Evolutionary conservation across 2,329 filamentous ascomycete species (phyloP), one percentile per base, ranked within the genome.

Genomic region (Allantophomopsis lycopodina): DNA sequence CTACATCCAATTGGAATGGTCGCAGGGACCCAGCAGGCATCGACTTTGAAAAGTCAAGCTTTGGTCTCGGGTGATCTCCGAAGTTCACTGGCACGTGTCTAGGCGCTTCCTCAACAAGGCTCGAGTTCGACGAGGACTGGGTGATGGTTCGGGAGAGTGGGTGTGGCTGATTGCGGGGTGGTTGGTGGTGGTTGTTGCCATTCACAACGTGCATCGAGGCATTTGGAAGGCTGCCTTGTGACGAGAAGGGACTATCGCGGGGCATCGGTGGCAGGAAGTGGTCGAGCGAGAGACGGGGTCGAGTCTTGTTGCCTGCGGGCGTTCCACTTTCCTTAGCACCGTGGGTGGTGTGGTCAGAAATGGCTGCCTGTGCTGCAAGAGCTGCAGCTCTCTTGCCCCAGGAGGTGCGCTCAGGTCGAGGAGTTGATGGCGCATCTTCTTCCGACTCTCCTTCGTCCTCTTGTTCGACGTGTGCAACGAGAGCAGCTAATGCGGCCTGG

Each of bases 101-200:
- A 32, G 69, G 81, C 50, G 76, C 75, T 37, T 89, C 85, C 46
- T 88, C 84, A 1, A 69, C 68, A 34, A 89, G 57, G 53, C 80
- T 91, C 5, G 85, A 89, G 39, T 71, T 76, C 2, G 87, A 93
- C 1, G 85, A 89, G 1, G 87, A 94, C 3, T 87, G 86, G 0
- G 84, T 93, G 49, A 95, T 68, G 0, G 85, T 83, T 45, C 86
- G 77, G 6, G 89, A 94, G 16, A 95, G 67, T 15, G 89, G 89
- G 56, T 95, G 89, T 14, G 83, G 73, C 48, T 76, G 73, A 45
- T 70, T 68, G 2, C 56, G 45, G 38, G 51, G 44, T 16, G 50
- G 50, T 37, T 31, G 12, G 10, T 13, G 12, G 10, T 13, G n/a
- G 12, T 14, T 11, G n/a, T 13, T 15, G 12, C 17, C 13, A 14